phyloP scores from a whole-genome alignment of 257 asterid species.

The Capsicum baccatum region DNA sequence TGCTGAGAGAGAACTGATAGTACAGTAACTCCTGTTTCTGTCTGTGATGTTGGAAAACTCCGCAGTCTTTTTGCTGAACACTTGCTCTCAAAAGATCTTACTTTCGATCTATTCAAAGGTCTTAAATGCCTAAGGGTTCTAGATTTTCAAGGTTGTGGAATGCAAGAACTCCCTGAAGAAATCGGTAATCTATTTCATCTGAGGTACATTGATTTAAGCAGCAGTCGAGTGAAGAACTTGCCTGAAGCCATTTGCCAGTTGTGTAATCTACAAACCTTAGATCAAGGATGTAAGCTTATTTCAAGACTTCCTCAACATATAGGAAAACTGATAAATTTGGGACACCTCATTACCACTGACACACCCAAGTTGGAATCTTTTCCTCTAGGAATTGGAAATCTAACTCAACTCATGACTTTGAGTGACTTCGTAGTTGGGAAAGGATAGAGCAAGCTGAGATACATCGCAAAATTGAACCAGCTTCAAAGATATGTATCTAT shows the following conservation, averaged over 20 bases:
- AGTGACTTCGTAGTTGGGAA: constrained; percentile 9
- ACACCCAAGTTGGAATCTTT: constrained; percentile 11
- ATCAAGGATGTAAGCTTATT: neutral
- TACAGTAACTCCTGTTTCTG: neutral
- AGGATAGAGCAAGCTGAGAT: constrained; percentile 15
- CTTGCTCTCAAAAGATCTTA: neutral
- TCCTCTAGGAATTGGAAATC: constrained; percentile 9
- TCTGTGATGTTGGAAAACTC: constrained; percentile 15
- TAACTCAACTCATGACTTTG: constrained; percentile 19
- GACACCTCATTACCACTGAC: constrained; percentile 32
- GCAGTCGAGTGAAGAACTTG: constrained; percentile 16
- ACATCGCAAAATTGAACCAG: neutral
- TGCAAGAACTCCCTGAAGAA: constrained; percentile 26
- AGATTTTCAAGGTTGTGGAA: neutral
- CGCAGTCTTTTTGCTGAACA: constrained; percentile 24
- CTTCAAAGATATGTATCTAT: neutral
- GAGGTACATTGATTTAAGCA: constrained; percentile 34
- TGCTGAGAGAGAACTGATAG: constrained; percentile 9
- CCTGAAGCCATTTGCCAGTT: constrained; percentile 36
- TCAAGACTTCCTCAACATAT: constrained; percentile 37
- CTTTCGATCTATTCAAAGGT: constrained; percentile 7
- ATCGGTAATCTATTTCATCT: constrained; percentile 36
- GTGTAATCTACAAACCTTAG: constrained; percentile 39
- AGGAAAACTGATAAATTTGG: constrained; percentile 37
- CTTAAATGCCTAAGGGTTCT: constrained; percentile 27